These are phyloP conservation scores for Phaeophleospora eucalypticola DNA, from an alignment of 2,329 filamentous ascomycete species.

Conservation along the genomic window DNA sequence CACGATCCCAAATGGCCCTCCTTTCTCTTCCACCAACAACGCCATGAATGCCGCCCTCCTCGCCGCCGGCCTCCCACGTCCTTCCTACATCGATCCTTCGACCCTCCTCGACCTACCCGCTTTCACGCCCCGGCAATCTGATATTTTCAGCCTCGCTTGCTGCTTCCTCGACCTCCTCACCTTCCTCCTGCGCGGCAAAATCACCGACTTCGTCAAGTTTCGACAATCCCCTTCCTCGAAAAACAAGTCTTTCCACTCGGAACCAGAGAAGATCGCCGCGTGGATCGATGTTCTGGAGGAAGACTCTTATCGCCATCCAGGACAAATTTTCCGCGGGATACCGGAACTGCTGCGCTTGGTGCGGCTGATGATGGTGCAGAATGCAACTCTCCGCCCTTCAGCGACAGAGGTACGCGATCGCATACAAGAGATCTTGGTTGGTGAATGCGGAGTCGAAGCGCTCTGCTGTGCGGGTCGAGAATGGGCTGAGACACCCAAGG, in stretches of 20 bases:
- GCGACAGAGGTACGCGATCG: slow-evolving; percentile 41
- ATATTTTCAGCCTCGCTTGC: slow-evolving; percentile 70
- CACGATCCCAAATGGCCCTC: slow-evolving; percentile 12
- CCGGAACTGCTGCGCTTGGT: slow-evolving; percentile 41
- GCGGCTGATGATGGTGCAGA: slow-evolving; percentile 40
- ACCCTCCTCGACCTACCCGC: slow-evolving; percentile 40
- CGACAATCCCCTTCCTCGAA: slow-evolving; percentile 48
- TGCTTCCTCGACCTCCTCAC: slow-evolving; percentile 68
- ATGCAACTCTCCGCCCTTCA: slow-evolving; percentile 39
- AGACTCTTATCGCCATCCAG: slow-evolving; percentile 22
- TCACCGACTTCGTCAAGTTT: slow-evolving; percentile 62
- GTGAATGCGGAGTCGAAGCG: slow-evolving; percentile 26
- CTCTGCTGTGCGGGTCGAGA: slow-evolving; percentile 29
- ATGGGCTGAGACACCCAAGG: slow-evolving; percentile 18
- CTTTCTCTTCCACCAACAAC: slow-evolving; percentile 10
- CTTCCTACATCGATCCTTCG: slow-evolving; percentile 39
- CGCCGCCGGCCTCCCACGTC: slow-evolving; percentile 12
- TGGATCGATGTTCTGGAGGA: slow-evolving; percentile 57
- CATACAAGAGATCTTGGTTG: slow-evolving; percentile 27
- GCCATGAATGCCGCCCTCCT: slow-evolving; percentile 14
- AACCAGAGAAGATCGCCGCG: slow-evolving; percentile 62
- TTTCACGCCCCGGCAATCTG: slow-evolving; percentile 46
- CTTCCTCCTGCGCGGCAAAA: slow-evolving; percentile 64
- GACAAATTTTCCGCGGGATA: slow-evolving; percentile 37
- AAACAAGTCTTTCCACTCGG: slow-evolving; percentile 61